These are phyloP conservation scores for Xylariaceae sp. DNA, from an alignment of 2,329 filamentous ascomycete genomes.

Conservation along the genomic window DNA sequence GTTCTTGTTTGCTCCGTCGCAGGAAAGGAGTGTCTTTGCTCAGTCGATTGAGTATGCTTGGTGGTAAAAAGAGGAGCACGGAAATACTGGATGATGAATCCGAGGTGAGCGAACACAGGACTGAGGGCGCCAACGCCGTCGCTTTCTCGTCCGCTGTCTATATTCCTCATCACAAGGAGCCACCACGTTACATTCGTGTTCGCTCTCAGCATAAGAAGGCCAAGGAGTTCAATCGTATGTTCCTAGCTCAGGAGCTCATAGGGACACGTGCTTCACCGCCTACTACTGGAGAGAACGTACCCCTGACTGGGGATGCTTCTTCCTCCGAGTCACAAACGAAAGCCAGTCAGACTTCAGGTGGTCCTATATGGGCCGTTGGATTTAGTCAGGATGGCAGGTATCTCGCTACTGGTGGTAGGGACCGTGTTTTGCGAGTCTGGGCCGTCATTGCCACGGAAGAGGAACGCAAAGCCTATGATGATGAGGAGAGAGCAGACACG, in stretches of 20 bases:
- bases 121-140: conserved; percentile 75
- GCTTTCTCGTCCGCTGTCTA: conserved; percentile 79
- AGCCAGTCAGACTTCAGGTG: conserved; percentile 42
- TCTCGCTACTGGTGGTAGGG: conserved; percentile 86
- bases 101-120: conserved; percentile 60
- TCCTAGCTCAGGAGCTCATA: conserved; percentile 84
- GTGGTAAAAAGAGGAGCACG: conserved; percentile 67
- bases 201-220: conserved; percentile 73
- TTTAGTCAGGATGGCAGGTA: conserved; percentile 91
- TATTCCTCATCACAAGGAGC: conserved; percentile 81
- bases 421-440: conserved; percentile 82
- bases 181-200: conserved; percentile 86
- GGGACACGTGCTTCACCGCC: conserved; percentile 44
- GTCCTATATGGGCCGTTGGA: conserved; percentile 85
- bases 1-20: conserved; percentile 4
- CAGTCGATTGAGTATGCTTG: conserved; percentile 71
- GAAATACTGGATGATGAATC: conserved; percentile 60
- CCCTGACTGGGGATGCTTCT: conserved; percentile 23
- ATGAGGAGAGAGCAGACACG: conserved; percentile 50
- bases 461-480: conserved; percentile 69
- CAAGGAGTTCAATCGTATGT: conserved; percentile 78
- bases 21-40: conserved; percentile 90
- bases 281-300: conserved; percentile 25
- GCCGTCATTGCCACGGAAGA: conserved; percentile 77
- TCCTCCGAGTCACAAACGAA: conserved; percentile 29